Evolutionary conservation across 306 rosid species (phyloP).

Genomic region (Herpetospermum pedunculosum): DNA sequence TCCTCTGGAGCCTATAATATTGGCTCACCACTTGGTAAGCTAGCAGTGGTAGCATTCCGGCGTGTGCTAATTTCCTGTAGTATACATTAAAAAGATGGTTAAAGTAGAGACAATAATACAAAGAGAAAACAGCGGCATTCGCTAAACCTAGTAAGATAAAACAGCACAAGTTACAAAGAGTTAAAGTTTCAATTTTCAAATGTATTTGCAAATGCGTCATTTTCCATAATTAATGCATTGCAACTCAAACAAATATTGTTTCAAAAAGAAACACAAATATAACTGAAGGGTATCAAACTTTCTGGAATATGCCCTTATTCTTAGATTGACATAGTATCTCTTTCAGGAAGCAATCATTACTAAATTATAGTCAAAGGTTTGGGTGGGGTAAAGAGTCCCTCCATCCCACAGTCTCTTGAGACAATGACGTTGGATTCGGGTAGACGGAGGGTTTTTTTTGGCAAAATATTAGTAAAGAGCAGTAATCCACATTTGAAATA

Average conservation of each 20-base stretch:
- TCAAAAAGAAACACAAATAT: not conserved
- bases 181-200: not conserved
- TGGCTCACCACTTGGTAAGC: conserved; percentile 66
- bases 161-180: not conserved
- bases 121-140: not conserved
- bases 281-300: not conserved
- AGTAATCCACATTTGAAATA: too few relatives aligned
- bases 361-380: not conserved
- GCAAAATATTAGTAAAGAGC: too few relatives aligned
- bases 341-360: not conserved
- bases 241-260: not conserved
- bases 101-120: not conserved
- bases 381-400: not conserved
- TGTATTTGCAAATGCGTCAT: not conserved
- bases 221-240: not conserved
- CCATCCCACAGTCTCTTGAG: not conserved
- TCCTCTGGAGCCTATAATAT: conserved; percentile 49
- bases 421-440: not conserved
- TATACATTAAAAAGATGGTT: not conserved
- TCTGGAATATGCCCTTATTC: not conserved
- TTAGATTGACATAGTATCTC: not conserved
- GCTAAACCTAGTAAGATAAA: not conserved
- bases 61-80: not conserved
- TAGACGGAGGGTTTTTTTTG: too few relatives aligned
- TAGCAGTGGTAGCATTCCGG: conserved; percentile 52